Evolutionary conservation across 306 rosid species (phyloP).

Genomic region (Carpinus fangiana): DNA sequence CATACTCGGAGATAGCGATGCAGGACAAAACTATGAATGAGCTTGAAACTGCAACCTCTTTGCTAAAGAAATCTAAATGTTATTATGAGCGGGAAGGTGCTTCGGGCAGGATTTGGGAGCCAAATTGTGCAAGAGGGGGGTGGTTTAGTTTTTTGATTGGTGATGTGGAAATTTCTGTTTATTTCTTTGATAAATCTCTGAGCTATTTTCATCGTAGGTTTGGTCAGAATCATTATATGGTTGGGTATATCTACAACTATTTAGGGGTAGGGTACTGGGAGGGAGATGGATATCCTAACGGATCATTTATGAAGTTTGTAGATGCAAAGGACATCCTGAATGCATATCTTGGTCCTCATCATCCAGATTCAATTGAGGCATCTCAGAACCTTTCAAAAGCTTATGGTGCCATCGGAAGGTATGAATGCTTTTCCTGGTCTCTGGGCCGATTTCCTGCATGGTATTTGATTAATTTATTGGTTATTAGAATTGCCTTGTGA

Average conservation of each 20-base stretch:
- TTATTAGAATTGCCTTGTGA: not conserved
- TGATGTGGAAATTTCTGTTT: slow-evolving; percentile 79
- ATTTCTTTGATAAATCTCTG: slow-evolving; percentile 85
- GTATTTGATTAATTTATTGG: slow-evolving; percentile 26
- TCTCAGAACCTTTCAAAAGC: slow-evolving; percentile 93
- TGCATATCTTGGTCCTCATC: slow-evolving; percentile 88
- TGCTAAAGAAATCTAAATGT: slow-evolving; percentile 66
- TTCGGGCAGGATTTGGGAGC: slow-evolving; percentile 28
- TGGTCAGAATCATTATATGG: slow-evolving; percentile 95
- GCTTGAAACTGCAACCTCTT: slow-evolving; percentile 78
- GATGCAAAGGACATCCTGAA: slow-evolving; percentile 93
- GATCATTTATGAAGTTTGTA: slow-evolving; percentile 91
- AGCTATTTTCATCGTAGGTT: slow-evolving; percentile 80
- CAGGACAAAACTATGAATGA: slow-evolving; percentile 88
- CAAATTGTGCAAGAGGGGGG: slow-evolving; percentile 81
- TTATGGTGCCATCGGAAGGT: slow-evolving; percentile 75
- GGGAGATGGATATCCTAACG: slow-evolving; percentile 71
- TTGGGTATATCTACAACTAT: slow-evolving; percentile 88
- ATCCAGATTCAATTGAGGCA: slow-evolving; percentile 80
- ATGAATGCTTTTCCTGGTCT: slow-evolving; percentile 30
- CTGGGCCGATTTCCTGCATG: slow-evolving; percentile 1
- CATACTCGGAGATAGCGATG: slow-evolving; percentile 70
- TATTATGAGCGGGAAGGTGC: no score
- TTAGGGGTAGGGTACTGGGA: slow-evolving; percentile 93
- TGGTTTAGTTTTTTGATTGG: slow-evolving; percentile 84